These are phyloP conservation scores for Chlorella sp. DNA, from an alignment of 139 green algal species.

Conservation along the genomic window DNA sequence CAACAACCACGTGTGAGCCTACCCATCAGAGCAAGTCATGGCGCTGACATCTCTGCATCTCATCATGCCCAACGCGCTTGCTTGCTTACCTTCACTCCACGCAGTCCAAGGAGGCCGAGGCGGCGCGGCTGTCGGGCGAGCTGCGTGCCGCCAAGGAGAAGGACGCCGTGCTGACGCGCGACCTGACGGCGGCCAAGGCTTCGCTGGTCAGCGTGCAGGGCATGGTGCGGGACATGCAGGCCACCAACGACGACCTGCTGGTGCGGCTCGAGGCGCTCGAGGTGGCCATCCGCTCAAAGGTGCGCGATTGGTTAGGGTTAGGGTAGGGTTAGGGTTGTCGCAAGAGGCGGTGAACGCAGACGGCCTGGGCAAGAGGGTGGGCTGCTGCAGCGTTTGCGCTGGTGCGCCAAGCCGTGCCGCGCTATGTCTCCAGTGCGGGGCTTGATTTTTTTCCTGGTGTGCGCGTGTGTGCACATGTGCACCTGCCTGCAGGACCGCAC, in stretches of 20 bases:
- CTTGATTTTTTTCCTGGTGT: too few species aligned
- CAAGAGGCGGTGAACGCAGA: too few species aligned
- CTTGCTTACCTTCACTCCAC: not conserved
- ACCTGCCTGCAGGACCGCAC: conserved; percentile 5
- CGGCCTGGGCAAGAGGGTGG: too few species aligned
- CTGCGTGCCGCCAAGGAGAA: not conserved
- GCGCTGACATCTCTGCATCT: too few species aligned
- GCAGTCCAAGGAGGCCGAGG: conserved; percentile 10
- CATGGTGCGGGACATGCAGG: conserved; percentile 11
- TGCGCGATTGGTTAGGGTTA: too few species aligned
- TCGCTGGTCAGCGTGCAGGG: conserved; percentile 7
- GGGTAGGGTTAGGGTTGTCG: too few species aligned
- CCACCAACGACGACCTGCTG: conserved; percentile 5
- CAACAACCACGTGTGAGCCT: too few species aligned
- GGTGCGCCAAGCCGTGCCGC: too few species aligned
- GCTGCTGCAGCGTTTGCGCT: too few species aligned
- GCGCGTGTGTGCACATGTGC: too few species aligned
- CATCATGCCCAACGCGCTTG: not conserved
- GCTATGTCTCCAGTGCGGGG: too few species aligned
- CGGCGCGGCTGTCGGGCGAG: not conserved
- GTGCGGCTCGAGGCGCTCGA: not conserved
- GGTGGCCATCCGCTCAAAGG: not conserved
- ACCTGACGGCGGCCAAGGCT: conserved; percentile 1
- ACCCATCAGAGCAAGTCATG: too few species aligned
- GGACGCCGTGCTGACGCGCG: not conserved